Evolutionary conservation across 495 filamentous ascomycete genomes (phyloP), one percentile per base, ranked within the genome.

Genomic region (Talaromyces stipitatus): DNA sequence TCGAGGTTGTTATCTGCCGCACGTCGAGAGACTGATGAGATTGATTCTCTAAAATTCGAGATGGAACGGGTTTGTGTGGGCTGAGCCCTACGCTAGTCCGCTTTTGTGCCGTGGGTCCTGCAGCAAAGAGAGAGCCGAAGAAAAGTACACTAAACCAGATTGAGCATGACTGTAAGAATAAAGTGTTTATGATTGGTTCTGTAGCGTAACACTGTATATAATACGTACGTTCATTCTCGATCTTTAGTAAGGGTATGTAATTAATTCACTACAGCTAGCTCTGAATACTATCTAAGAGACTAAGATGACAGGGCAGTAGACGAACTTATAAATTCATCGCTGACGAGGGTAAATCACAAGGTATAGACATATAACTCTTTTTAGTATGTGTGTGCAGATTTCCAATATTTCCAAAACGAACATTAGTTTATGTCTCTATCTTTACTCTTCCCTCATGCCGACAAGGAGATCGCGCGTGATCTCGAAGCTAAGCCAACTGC

Each of bases 401-500:
- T 16, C n/a, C 36, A 48, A 47, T 48, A 48, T 23, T n/a, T 48
- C 14, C 46, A 23, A 22, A 10, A 12, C 12, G 7, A 18, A 52
- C 14, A 32, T 22, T 52, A 29, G 52, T 24, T 14, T 36, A 36
- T n/a, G n/a, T 24, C 33, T 36, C 28, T 36, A 54, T 59, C 62
- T 62, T 64, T 66, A 67, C 50, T 62, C 67, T 57, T 73, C 69
- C 30, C 74, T 79, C 52, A 91, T 60, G 7, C 69, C 72, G 29
- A 92, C 75, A 16, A 96, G 68, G 66, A 96, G 86, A 72, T 98
- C 94, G 58, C 94, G 80, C 24, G 88, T 91, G 50, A 97, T 66
- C 72, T 98, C 94, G 67, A 92, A 98, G 75, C 92, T 97, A 23
- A 96, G 81, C 91, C 95, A 98, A 70, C 88, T 95, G 62, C 90